Base-by-base conservation (phyloP, 805 yeast species). In the Kodamaea hsintzibuensis region DNA sequence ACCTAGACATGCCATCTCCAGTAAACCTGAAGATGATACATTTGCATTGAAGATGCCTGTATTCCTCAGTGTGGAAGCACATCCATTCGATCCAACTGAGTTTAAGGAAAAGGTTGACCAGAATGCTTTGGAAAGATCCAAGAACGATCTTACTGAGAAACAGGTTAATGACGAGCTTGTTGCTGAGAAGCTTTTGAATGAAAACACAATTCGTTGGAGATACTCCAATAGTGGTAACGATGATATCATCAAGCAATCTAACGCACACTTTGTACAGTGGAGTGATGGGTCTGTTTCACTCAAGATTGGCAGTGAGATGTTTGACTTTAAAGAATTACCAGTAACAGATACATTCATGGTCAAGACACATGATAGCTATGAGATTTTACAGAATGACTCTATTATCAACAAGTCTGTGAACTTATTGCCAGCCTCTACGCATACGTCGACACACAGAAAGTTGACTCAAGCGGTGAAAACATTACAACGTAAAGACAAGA, bases 131-230 rank as follows among this genome's bases (percentile, higher is more conserved):
- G 62, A 60, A 17, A 55, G 77, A 57, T 51, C 59, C 17, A 61
- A 61, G 39, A 55, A 70, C 3, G 60, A 67, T 42, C 68, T 73
- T 42, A 59, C 76, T 19, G 72, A 76, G 12, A 76, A 76, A 47
- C 81, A 79, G 40, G 80, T 78, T 42, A 78, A 81, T 56, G 73
- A 69, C 47, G 78, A 73, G 46, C 58, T 69, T 37, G 68, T 84
- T n/a, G 82, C 85, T 38, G 88, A 86, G 57, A 82, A 83, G 63
- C 72, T 87, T 35, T 78, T 82, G 53, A 90, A 86, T 57, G 91
- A 89, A 63, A 93, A 91, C 68, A 91, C 97, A 0, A 78, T 95
- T 35, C 82, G 99, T 65, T 95, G 99, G 99, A 83, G 96, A 71
- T 93, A 92, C 69, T 87, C 91, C 13, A 82, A 87, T 55, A 85